A percentile compares a stretch with the other conserved stretches of the same genome.
Evolutionary conservation across 2,329 filamentous ascomycete species (phyloP).

Genomic region (Blastomyces percursus): DNA sequence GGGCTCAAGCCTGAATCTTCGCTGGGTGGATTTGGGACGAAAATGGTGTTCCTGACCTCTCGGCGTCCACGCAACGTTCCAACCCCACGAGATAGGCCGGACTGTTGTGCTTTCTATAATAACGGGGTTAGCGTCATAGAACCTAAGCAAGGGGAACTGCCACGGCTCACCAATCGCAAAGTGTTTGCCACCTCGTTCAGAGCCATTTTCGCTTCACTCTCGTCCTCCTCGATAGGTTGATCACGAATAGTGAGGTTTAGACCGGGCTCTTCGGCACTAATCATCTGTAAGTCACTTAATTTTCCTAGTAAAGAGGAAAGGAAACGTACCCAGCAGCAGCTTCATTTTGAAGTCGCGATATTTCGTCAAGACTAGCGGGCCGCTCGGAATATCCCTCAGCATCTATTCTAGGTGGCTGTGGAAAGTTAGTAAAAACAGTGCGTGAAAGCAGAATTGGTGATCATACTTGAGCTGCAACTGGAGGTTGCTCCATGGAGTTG

Average conservation of each 20-base stretch:
- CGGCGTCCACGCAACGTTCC: conserved; percentile 77
- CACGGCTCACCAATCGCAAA: conserved; percentile 32
- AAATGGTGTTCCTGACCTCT: conserved; percentile 85
- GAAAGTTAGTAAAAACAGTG: background rate
- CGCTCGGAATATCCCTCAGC: conserved; percentile 33
- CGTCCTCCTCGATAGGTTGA: conserved; percentile 40
- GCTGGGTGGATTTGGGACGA: conserved; percentile 48
- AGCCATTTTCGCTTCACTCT: conserved; percentile 38
- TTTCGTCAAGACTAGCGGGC: conserved; percentile 34
- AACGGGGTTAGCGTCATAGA: background rate
- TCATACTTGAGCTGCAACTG: background rate
- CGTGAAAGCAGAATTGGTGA: background rate
- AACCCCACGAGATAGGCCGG: conserved; percentile 52
- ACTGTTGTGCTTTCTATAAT: conserved; percentile 36
- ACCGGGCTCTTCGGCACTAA: conserved; percentile 33
- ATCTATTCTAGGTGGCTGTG: conserved; percentile 24
- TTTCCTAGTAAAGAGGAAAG: background rate
- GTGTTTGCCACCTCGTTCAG: conserved; percentile 40
- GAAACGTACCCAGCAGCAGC: conserved; percentile 29
- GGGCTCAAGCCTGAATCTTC: conserved; percentile 24
- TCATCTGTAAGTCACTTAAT: conserved; percentile 13
- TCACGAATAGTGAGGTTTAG: conserved; percentile 40
- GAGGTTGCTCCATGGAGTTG: background rate
- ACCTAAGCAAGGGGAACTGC: background rate
- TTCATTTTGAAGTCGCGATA: conserved; percentile 36